These are phyloP conservation scores for Rhodamnia argentea DNA, from an alignment of 345 rosid genomes.

Conservation along the genomic window DNA sequence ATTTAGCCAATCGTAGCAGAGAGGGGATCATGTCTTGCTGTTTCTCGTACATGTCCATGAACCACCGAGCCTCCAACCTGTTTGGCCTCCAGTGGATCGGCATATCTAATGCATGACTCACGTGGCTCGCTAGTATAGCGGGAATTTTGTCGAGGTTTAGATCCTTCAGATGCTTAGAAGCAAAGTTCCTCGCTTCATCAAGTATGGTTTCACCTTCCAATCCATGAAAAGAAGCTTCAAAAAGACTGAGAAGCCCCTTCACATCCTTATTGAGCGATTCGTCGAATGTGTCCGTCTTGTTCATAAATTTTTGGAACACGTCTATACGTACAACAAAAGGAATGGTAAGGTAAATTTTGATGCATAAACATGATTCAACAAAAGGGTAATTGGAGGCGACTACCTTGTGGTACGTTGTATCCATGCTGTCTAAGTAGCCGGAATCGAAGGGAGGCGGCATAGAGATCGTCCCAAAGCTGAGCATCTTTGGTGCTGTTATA, in stretches of 20 bases:
- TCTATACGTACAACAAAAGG: not conserved
- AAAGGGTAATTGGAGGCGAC: not conserved
- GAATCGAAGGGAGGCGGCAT: conserved; percentile 1
- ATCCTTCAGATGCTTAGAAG: not conserved
- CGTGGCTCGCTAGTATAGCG: not conserved
- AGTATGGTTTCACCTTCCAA: conserved; percentile 3
- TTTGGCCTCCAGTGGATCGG: conserved; percentile 6
- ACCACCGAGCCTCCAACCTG: conserved; percentile 11
- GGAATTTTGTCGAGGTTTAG: not conserved
- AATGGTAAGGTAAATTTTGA: not conserved
- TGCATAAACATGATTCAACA: not conserved
- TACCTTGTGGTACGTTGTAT: not conserved
- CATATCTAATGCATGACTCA: conserved; percentile 10
- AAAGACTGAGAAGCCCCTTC: conserved; percentile 8
- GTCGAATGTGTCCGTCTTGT: not conserved
- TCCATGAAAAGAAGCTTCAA: conserved; percentile 15
- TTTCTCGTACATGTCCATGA: not conserved
- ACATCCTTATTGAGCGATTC: not conserved
- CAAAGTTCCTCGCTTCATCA: conserved; percentile 6
- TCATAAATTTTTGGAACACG: conserved; percentile 7
- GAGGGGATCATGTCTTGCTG: not conserved
- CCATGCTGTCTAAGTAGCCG: conserved; percentile 12
- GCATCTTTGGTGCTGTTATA: not conserved
- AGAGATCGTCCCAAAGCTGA: not conserved
- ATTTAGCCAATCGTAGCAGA: conserved; percentile 7